Conservation (phyloP, 2,329 filamentous ascomycete species). For the Claviceps sorghi region DNA sequence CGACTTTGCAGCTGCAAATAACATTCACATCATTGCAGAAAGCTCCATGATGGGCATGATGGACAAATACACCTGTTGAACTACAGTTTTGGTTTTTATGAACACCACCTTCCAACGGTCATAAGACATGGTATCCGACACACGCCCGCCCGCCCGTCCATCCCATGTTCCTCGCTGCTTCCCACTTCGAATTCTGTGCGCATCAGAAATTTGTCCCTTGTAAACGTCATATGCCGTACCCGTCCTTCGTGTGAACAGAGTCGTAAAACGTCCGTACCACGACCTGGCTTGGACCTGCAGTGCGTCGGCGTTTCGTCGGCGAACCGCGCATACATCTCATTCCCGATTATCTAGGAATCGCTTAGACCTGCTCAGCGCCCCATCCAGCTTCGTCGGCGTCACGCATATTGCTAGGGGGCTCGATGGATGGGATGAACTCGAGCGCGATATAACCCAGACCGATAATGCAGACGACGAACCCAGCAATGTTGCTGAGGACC, state of each 20-base stretch:
- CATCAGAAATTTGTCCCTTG: too few species aligned
- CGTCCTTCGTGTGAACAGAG: background rate
- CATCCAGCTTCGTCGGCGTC: constrained; percentile 56
- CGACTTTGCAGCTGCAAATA: background rate
- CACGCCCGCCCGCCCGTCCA: background rate
- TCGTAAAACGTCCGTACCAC: background rate
- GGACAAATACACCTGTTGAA: background rate
- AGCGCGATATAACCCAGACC: constrained; percentile 65
- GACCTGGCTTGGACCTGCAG: background rate
- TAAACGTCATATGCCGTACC: background rate
- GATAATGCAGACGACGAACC: constrained; percentile 60
- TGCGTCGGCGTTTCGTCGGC: background rate
- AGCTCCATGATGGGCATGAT: background rate
- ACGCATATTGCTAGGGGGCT: constrained; percentile 70
- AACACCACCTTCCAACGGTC: background rate
- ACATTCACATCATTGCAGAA: background rate
- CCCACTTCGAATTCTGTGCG: background rate
- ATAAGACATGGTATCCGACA: background rate
- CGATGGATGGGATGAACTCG: constrained; percentile 65
- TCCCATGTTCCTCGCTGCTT: background rate
- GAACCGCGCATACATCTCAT: background rate
- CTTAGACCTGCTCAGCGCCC: constrained; percentile 63
- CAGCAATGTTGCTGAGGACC: constrained; percentile 58
- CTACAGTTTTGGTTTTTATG: background rate
- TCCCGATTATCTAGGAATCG: background rate